Conservation (phyloP, 208 protist species). For the Trypanosoma conorhini region DNA sequence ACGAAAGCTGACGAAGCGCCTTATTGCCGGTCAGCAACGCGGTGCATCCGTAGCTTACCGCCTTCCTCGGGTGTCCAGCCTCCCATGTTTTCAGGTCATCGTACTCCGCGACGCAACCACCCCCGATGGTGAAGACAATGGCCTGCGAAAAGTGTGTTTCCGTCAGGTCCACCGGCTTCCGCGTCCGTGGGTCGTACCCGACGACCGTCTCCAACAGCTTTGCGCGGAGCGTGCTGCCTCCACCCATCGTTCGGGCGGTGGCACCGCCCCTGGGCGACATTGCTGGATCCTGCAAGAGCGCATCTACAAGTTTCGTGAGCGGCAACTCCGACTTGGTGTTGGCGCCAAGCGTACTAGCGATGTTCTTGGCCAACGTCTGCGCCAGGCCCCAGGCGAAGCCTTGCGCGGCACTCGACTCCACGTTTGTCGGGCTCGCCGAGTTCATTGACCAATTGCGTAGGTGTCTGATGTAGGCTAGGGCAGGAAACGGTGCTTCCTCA, state of each 20-base stretch:
- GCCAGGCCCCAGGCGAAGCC: slow-evolving; percentile 85
- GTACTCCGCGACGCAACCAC: slow-evolving; percentile 86
- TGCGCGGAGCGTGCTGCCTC: slow-evolving; percentile 20
- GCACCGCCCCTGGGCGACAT: slow-evolving; percentile 7
- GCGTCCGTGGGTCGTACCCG: slow-evolving; percentile 74
- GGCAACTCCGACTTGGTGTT: slow-evolving; percentile 71
- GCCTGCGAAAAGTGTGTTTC: slow-evolving; percentile 80
- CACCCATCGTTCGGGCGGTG: slow-evolving; percentile 13
- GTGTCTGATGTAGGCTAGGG: slow-evolving; percentile 76
- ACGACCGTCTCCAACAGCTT: slow-evolving; percentile 58
- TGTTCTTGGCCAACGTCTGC: slow-evolving; percentile 85
- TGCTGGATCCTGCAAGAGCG: slow-evolving; percentile 72
- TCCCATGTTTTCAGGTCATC: slow-evolving; percentile 90
- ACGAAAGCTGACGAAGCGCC: slow-evolving; percentile 69
- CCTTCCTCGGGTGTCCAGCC: slow-evolving; percentile 60
- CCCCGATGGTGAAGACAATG: slow-evolving; percentile 87
- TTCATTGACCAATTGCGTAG: slow-evolving; percentile 70
- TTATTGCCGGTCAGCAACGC: slow-evolving; percentile 75
- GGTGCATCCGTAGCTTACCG: slow-evolving; percentile 89
- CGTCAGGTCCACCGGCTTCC: slow-evolving; percentile 56
- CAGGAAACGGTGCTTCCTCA: slow-evolving; percentile 49
- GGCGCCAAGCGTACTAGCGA: slow-evolving; percentile 65
- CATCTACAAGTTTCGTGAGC: slow-evolving; percentile 84
- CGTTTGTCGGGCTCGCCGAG: slow-evolving; percentile 9
- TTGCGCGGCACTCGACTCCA: slow-evolving; percentile 28